Percentiles rank a stretch among this genome's conserved stretches.
Evolutionary conservation across 176 grass and related monocot genomes (phyloP).

Genomic region (Zoysia japonica): DNA sequence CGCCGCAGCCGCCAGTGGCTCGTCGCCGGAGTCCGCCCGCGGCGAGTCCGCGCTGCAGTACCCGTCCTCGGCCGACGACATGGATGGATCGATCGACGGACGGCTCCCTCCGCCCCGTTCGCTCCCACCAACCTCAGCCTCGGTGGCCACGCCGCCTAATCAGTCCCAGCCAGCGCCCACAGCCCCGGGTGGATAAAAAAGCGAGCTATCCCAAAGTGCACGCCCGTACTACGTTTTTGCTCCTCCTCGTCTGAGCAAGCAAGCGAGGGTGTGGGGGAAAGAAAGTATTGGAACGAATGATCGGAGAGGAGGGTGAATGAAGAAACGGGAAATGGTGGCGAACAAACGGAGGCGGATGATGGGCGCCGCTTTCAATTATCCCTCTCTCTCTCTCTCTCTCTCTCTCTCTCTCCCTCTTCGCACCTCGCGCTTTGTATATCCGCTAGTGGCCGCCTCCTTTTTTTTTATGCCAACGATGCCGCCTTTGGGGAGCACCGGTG

Average conservation of each 20-base stretch:
- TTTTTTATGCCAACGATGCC: conserved; percentile 46
- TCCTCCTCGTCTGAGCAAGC: conserved; percentile 3
- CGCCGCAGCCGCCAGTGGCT: conserved; percentile 28
- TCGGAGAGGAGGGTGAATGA: neutral
- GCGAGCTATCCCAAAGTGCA: conserved; percentile 40
- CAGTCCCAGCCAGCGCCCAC: neutral
- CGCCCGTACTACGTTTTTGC: conserved; percentile 2
- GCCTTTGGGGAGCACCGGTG: conserved; percentile 21
- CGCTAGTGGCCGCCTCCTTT: conserved; percentile 37
- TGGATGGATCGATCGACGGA: neutral
- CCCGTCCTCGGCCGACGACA: conserved; percentile 53
- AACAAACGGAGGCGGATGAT: conserved; percentile 61
- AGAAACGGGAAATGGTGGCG: conserved; percentile 44
- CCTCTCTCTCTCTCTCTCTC: neutral
- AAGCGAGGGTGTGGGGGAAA: neutral
- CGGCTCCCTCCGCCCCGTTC: neutral
- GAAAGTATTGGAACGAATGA: conserved; percentile 26
- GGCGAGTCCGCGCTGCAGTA: conserved; percentile 68
- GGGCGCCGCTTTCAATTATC: conserved; percentile 66
- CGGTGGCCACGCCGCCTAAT: conserved; percentile 31
- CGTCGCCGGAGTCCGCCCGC: conserved; percentile 66
- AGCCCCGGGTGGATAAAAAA: conserved; percentile 44
- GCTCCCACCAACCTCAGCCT: neutral
- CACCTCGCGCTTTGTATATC: conserved; percentile 45
- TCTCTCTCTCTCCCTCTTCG: neutral